Base-by-base conservation (phyloP, 768 basidiomycete genomes). In the Chalciporus chontae region DNA sequence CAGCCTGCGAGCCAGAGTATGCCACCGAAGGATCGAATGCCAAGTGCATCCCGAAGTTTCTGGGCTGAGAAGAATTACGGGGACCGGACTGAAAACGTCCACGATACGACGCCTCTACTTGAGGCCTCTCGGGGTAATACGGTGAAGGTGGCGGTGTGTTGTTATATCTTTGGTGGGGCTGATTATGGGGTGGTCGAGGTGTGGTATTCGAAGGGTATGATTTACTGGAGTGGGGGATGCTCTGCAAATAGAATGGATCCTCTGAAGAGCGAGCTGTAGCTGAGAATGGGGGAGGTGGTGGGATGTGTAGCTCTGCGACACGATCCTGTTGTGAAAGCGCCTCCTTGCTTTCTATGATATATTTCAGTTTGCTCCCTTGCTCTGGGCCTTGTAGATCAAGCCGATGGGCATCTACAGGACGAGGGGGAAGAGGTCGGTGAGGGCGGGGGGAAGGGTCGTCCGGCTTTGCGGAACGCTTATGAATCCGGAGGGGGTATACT, bases 11-110 rank as follows among this genome's bases (percentile, higher is more conserved):
- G 36, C 52, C 63, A 14, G 62, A 47, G 57, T 83, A 83, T 13
- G 81, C 81, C 40, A 76, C 53, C 8, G 71, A 73, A 23, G 75
- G 75, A 61, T 78, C 71, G 57, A 78, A 81, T 7, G 61, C 47
- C 51, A 75, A 9, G 26, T 49, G 64, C 40, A 44, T 48, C 31
- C 46, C 54, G 7, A 9, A 21, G 31, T 36, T 39, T 23, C 29
- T 48, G n/a, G 40, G 45, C 40, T 57, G 58, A 32, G 24, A 0
- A 43, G 19, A 41, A 40, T 8, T 46, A n/a, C 1, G 51, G 42
- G 3, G 51, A 49, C 47, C 40, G 55, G 24, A 41, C 15, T 42
- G 47, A 5, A 57, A 10, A 54, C 59, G 52, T 58, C 59, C n/a
- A 7, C 34, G 46, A 51, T 55, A 43, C 51, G 61, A 45, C n/a